A percentile compares a stretch with the other conserved stretches of the same genome.
Evolutionary conservation across 1,284 basidiomycete species (phyloP).

Genomic region (Neolentinus lepideus): DNA sequence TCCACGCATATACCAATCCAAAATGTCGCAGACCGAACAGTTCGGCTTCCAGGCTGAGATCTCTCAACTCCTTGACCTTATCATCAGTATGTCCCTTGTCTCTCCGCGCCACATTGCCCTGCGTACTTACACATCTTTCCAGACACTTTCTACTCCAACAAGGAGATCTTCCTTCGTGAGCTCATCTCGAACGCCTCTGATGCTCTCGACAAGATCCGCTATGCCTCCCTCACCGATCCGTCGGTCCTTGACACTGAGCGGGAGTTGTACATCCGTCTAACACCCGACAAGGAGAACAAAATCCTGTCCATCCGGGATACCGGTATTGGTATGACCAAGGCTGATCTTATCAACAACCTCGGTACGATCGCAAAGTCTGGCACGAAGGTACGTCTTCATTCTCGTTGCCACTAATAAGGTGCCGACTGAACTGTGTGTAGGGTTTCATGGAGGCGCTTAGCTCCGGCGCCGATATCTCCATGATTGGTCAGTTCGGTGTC

Average conservation of each 20-base stretch:
- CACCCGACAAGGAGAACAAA: slow-evolving; percentile 95
- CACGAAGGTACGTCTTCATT: slow-evolving; percentile 57
- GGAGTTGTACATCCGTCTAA: slow-evolving; percentile 90
- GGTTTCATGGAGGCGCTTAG: slow-evolving; percentile 97
- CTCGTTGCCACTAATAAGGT: slow-evolving; percentile 6
- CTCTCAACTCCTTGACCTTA: slow-evolving; percentile 87
- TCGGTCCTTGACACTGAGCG: slow-evolving; percentile 81
- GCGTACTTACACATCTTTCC: slow-evolving; percentile 12
- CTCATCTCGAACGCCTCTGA: slow-evolving; percentile 90
- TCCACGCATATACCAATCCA: background rate
- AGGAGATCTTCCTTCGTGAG: slow-evolving; percentile 97
- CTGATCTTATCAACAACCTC: slow-evolving; percentile 97
- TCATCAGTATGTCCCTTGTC: slow-evolving; percentile 63
- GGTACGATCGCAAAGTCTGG: slow-evolving; percentile 99
- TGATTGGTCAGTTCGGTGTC: slow-evolving; percentile 96
- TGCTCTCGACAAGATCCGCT: slow-evolving; percentile 96
- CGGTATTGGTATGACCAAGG: slow-evolving; percentile 99
- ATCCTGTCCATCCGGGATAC: slow-evolving; percentile 89
- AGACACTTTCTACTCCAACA: slow-evolving; percentile 99
- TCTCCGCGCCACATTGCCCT: slow-evolving; percentile 3
- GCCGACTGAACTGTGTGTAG: slow-evolving; percentile 32
- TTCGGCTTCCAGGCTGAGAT: slow-evolving; percentile 98
- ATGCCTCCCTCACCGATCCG: slow-evolving; percentile 88
- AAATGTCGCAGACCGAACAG: slow-evolving; percentile 72
- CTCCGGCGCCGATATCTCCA: slow-evolving; percentile 95